Percentiles rank a stretch among this genome's conserved stretches.
Conservation (phyloP, 148 eudicot genomes). For the Rheum nobile region DNA sequence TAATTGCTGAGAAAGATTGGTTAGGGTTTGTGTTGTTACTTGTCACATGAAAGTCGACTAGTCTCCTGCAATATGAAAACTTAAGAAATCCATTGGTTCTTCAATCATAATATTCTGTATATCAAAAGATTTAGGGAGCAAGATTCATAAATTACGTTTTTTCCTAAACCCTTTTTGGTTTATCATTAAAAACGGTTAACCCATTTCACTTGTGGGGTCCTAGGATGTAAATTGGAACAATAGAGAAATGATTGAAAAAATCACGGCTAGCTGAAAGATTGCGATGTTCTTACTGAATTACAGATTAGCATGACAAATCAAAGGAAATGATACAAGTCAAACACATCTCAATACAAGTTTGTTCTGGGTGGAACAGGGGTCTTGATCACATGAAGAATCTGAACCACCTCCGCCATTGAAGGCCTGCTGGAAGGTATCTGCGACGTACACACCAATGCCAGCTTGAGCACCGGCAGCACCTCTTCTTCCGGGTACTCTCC, state of each 20-base stretch:
- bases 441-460: constrained; percentile 95
- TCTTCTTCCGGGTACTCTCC: constrained; percentile 82
- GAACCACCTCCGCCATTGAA: constrained; percentile 91
- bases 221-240: background rate
- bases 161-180: too few species aligned
- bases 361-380: constrained; percentile 67
- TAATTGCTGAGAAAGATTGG: too few species aligned
- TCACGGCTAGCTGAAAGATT: background rate
- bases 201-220: background rate
- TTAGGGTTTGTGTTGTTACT: too few species aligned
- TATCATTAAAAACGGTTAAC: too few species aligned
- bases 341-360: constrained; percentile 22
- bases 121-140: too few species aligned
- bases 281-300: background rate
- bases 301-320: background rate
- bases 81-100: background rate
- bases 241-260: background rate
- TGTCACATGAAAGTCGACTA: background rate
- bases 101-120: too few species aligned
- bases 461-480: constrained; percentile 69
- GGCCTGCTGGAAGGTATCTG: constrained; percentile 95
- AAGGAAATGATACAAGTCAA: background rate
- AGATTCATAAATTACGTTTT: too few species aligned
- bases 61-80: background rate
- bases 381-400: constrained; percentile 82